Evolutionary conservation across 768 basidiomycete species (phyloP), one percentile per base, ranked within the genome.

Genomic region (Termitomyces bulborhizus): DNA sequence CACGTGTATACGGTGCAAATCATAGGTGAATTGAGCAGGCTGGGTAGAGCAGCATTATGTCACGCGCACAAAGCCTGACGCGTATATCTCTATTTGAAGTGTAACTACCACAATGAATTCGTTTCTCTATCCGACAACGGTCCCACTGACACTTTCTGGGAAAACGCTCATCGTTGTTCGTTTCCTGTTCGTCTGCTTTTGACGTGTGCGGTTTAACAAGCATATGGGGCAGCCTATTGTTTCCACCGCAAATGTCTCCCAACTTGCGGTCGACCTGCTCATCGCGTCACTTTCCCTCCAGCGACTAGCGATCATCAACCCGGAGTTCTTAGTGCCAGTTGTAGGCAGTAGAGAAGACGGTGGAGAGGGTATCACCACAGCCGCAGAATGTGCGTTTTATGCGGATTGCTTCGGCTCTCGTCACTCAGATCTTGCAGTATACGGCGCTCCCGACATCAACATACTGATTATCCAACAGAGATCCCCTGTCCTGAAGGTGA

Each of bases 181-280:
- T 76, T 56, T 40, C 41, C 46, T 43, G 45, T 29, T 34, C 37
- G 26, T 39, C 26, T 47, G 24, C 43, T 58, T 37, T 37, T 51
- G 12, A 47, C 51, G 26, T 42, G 7, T 37, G 53, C 16, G 36
- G 37, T 57, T 61, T 55, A 61, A 58, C 52, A 46, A 44, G 24
- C 50, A 43, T 57, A 46, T 47, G 26, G 2, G 39, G 42, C 58
- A 82, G 80, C 90, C 91, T 34, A 65, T 90, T 43, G 88, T 93
- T 11, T 91, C 90, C 5, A 81, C 82, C 11, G 90, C 87, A 46
- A 93, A 93, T 70, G 79, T 93, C 42, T 76, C 83, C n/a, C 90
- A 93, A 63, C 76, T 93, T 12, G 81, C 89, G 0, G 82, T 73
- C 9, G 90, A 93, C 68, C 70, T 93, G 16, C 70, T 93, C 57